Conservation (phyloP, 495 filamentous ascomycete genomes). For the Terfezia boudieri region DNA sequence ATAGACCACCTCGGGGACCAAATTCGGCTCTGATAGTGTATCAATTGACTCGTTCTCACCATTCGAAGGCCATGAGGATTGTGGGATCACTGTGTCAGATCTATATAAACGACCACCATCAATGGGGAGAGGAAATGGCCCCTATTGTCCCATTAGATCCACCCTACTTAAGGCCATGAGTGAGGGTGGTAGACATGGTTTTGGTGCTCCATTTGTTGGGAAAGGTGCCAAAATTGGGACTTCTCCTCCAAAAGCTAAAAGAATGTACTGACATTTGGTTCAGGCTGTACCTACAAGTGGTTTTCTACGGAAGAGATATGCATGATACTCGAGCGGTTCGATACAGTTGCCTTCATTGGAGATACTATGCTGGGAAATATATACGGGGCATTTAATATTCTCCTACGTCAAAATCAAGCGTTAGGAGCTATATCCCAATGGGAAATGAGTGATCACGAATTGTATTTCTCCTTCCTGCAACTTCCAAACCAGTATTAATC, state of each 20-base stretch:
- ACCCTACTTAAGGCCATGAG: slow-evolving; percentile 25
- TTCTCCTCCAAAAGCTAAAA: background rate
- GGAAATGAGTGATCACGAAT: slow-evolving; percentile 20
- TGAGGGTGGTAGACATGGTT: slow-evolving; percentile 26
- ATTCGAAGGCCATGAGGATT: background rate
- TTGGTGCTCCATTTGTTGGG: slow-evolving; percentile 24
- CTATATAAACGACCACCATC: background rate
- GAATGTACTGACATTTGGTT: background rate
- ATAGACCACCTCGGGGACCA: too few relatives aligned
- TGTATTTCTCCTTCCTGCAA: background rate
- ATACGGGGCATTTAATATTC: slow-evolving; percentile 29
- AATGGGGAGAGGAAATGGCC: background rate
- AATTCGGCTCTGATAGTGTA: too few relatives aligned
- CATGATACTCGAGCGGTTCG: slow-evolving; percentile 29
- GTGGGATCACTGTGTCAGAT: background rate
- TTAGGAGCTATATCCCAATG: slow-evolving; percentile 25
- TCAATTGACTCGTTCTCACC: background rate
- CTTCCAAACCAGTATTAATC: background rate
- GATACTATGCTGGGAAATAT: slow-evolving; percentile 25
- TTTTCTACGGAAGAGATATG: slow-evolving; percentile 26
- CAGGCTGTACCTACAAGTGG: slow-evolving; percentile 28
- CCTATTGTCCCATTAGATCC: slow-evolving; percentile 22
- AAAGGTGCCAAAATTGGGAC: slow-evolving; percentile 13
- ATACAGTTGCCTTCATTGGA: slow-evolving; percentile 26
- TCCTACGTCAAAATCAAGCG: slow-evolving; percentile 25